A percentile compares a stretch with the other conserved stretches of the same genome.
These are phyloP conservation scores for Paraphoma sp. DNA, from an alignment of 2,329 filamentous ascomycete species.

Conservation along the genomic window DNA sequence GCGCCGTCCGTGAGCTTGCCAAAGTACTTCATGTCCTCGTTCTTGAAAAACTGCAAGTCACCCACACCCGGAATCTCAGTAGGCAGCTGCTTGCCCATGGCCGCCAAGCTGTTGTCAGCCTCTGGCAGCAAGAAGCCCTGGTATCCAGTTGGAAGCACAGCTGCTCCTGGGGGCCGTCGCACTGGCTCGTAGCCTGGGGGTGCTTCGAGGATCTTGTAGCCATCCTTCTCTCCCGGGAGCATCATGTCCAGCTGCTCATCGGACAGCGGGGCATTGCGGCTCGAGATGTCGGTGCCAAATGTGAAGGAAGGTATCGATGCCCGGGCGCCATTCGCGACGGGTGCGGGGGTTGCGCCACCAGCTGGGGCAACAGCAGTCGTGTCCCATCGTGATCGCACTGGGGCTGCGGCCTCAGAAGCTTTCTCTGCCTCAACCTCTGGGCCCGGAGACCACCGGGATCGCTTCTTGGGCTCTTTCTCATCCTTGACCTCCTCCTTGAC, in stretches of 20 bases:
- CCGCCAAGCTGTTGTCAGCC: slow-evolving; percentile 75
- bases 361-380: slow-evolving; percentile 37
- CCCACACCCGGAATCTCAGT: slow-evolving; percentile 96
- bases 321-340: slow-evolving; percentile 28
- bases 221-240: slow-evolving; percentile 85
- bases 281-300: slow-evolving; percentile 83
- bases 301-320: slow-evolving; percentile 56
- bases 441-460: slow-evolving; percentile 83
- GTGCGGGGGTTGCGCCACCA: slow-evolving; percentile 29
- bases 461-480: slow-evolving; percentile 50
- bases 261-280: slow-evolving; percentile 80
- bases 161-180: slow-evolving; percentile 75
- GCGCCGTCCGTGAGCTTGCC: slow-evolving; percentile 94
- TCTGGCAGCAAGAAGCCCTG: slow-evolving; percentile 98
- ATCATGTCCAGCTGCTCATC: slow-evolving; percentile 95
- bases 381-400: slow-evolving; percentile 45
- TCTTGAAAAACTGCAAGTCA: slow-evolving; percentile 97
- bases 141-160: slow-evolving; percentile 70
- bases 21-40: slow-evolving; percentile 98
- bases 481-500: slow-evolving; percentile 26
- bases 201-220: slow-evolving; percentile 89
- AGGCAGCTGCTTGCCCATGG: slow-evolving; percentile 87
- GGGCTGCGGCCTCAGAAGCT: slow-evolving; percentile 65
- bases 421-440: slow-evolving; percentile 26
- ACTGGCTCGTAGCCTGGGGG: slow-evolving; percentile 91